Evolutionary conservation across 208 protist species (phyloP).

Genomic region (Acanthamoeba culbertsoni): DNA sequence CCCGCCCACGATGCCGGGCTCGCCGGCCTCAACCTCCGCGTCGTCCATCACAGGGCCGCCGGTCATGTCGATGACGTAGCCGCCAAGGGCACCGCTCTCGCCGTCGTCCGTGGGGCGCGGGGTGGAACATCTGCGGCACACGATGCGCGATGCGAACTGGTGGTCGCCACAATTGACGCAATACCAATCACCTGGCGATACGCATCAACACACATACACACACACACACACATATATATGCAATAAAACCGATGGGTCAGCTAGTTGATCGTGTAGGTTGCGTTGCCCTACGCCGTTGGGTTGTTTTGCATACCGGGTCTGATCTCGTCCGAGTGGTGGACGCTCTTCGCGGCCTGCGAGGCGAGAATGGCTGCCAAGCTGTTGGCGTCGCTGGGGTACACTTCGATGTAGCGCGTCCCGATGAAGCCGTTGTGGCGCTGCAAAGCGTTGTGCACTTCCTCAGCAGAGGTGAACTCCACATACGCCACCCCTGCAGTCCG

Average conservation of each 20-base stretch:
- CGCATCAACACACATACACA: neutral
- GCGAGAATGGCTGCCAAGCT: neutral
- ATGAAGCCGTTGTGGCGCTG: constrained; percentile 45
- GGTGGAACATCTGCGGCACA: constrained; percentile 30
- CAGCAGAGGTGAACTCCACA: constrained; percentile 19
- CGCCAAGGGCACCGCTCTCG: neutral
- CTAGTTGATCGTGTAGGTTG: no score
- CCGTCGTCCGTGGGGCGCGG: constrained; percentile 1
- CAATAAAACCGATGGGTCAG: neutral
- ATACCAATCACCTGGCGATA: neutral
- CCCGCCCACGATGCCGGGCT: neutral
- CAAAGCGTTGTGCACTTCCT: constrained; percentile 5
- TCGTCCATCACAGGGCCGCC: neutral
- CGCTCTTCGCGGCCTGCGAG: neutral
- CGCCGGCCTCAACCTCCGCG: neutral
- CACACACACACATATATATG: neutral
- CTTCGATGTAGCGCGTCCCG: constrained; percentile 20
- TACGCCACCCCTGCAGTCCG: neutral
- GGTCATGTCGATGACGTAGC: neutral
- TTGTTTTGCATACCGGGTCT: neutral
- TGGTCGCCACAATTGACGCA: constrained; percentile 41
- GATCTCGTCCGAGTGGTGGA: neutral
- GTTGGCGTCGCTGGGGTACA: constrained; percentile 28
- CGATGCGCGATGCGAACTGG: constrained; percentile 15
- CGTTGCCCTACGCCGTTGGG: no score